Base-by-base conservation (phyloP, 2,329 filamentous ascomycete genomes). In the Aspergillus amoenus region DNA sequence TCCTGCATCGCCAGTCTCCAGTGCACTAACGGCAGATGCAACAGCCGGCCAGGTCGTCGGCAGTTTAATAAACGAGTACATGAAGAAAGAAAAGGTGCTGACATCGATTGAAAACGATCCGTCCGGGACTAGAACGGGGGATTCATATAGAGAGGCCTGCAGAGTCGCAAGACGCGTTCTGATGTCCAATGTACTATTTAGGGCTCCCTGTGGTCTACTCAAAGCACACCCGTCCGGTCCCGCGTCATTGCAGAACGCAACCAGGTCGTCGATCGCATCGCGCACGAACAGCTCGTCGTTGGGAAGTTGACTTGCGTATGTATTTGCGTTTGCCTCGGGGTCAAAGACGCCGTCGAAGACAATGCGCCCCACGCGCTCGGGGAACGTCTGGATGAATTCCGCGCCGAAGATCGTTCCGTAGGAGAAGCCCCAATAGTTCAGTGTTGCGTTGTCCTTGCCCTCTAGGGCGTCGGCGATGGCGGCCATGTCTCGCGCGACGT, bases 341-440 rank as follows among this genome's bases (percentile, higher is more conserved):
- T 53, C 49, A 15, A 57, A 57, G 1, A 57, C 43, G 0, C 55
- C 55, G 3, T 57, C 55, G 2, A 57, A 27, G 12, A 57, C 18
- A 11, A 57, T 12, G 37, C 24, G 41, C 8, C 55, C 51, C 7
- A 53, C 51, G 2, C 51, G 30, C 42, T 45, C 30, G 0, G 51
- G 51, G 30, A 46, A 53, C 13, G 55, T 57, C 43, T 57, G 55
- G 9, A 57, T 43, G 13, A 57, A 57, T n/a, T 57, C 55, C 11
- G 43, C 43, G 13, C 43, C 55, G 6, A 41, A 47, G 2, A 57
- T 43, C 18, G 55, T 57, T 9, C 55, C 55, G 21, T 57, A 57
- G 5, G 55, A 57, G n/a, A 57, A 47, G 2, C 55, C 55, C 55
- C 55, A 57, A 30, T 57, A 57, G 15, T 57, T 57, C 5, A 57